Evolutionary conservation across 768 basidiomycete species (phyloP).

Genomic region (Rhodosporidiobolus sp.): DNA sequence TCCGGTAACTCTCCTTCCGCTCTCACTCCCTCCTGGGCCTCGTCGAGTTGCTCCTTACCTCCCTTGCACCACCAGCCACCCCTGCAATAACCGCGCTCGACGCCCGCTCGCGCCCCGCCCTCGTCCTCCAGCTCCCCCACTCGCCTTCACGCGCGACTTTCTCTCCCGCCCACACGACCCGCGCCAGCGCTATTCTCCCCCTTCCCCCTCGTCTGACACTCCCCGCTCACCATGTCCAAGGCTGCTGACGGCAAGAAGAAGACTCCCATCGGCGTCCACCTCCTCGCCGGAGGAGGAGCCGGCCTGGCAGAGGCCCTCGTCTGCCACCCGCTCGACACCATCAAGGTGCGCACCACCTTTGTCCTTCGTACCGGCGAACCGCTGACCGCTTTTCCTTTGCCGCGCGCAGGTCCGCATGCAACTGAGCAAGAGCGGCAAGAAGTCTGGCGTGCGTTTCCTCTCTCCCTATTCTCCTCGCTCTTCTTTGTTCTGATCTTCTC

Average conservation of each 20-base stretch:
- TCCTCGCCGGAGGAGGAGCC: conserved; percentile 90
- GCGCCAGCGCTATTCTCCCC: too few relatives aligned
- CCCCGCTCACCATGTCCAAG: background rate
- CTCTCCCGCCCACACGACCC: too few relatives aligned
- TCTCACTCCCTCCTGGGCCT: too few relatives aligned
- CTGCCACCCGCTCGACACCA: conserved; percentile 69
- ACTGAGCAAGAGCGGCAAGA: conserved; percentile 72
- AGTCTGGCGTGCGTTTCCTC: conserved; percentile 65
- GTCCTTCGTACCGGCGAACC: too few relatives aligned
- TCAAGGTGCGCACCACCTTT: conserved; percentile 66
- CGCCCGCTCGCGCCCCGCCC: too few relatives aligned
- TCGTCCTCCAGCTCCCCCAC: too few relatives aligned
- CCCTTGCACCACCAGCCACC: too few relatives aligned
- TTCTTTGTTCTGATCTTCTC: background rate
- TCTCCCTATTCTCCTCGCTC: background rate
- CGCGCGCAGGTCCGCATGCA: conserved; percentile 71
- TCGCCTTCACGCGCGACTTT: too few relatives aligned
- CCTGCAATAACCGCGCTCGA: too few relatives aligned
- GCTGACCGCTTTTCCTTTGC: background rate
- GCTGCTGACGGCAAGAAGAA: conserved; percentile 46
- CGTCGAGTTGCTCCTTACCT: background rate
- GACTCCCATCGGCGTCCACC: conserved; percentile 59
- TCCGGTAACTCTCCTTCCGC: too few relatives aligned
- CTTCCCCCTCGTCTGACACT: too few relatives aligned
- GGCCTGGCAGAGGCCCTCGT: conserved; percentile 85